A percentile compares a stretch with the other conserved stretches of the same genome.
phyloP scores from a whole-genome alignment of 2,329 filamentous ascomycete species.

The Calycina herbarum region DNA sequence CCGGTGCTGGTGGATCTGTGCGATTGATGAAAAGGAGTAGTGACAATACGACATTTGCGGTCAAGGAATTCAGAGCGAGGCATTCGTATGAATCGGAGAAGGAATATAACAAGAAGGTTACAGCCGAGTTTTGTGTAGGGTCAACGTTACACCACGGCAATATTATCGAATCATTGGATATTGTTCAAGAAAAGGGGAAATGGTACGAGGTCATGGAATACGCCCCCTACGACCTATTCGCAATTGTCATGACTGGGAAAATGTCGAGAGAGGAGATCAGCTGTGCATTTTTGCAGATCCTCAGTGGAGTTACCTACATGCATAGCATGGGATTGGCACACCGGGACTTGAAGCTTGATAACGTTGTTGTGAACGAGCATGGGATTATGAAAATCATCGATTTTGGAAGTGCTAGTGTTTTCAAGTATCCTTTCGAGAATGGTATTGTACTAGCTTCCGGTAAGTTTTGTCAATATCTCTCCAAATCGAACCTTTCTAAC shows the following conservation, averaged over 20 bases:
- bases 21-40: conserved; percentile 90
- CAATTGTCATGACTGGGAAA: conserved; percentile 97
- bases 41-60: conserved; percentile 91
- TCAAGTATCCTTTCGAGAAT: conserved; percentile 94
- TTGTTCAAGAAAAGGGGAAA: conserved; percentile 87
- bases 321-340: conserved; percentile 95
- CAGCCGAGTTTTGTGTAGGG: conserved; percentile 96
- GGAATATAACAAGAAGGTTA: conserved; percentile 97
- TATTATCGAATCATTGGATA: conserved; percentile 96
- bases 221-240: conserved; percentile 92
- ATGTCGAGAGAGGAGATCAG: conserved; percentile 90
- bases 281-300: conserved; percentile 89
- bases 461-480: conserved; percentile 45
- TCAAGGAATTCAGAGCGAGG: conserved; percentile 92
- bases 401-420: conserved; percentile 96
- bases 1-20: conserved; percentile 92
- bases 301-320: conserved; percentile 91
- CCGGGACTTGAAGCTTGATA: conserved; percentile 93
- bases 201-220: conserved; percentile 99
- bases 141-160: conserved; percentile 97
- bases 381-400: conserved; percentile 99
- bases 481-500: conserved; percentile 12
- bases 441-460: conserved; percentile 79
- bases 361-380: conserved; percentile 92
- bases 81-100: conserved; percentile 92